Evolutionary conservation across 345 rosid genomes (phyloP).

Genomic region (Salix dunnii): DNA sequence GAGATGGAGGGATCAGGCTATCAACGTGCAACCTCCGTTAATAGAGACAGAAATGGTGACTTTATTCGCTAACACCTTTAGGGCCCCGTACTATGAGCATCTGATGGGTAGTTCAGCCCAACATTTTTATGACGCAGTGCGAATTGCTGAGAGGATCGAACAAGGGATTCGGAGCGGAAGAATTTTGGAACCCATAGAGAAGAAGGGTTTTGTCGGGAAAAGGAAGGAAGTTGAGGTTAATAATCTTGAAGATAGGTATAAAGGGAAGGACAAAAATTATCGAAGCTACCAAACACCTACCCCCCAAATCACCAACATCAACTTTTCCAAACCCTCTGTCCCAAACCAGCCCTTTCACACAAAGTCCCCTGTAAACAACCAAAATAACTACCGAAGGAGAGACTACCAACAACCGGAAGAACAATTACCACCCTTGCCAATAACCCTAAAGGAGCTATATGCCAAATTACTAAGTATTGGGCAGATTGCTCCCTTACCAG

Average conservation of each 20-base stretch:
- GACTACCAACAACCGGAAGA: not conserved
- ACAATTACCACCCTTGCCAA: not conserved
- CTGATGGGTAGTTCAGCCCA: not conserved
- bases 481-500: not conserved
- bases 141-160: not conserved
- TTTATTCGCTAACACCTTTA: not conserved
- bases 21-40: too few species aligned
- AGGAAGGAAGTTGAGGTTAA: not conserved
- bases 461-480: fast-evolving
- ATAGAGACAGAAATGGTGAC: too few species aligned
- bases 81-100: not conserved
- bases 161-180: not conserved
- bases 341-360: not conserved
- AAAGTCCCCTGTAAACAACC: not conserved
- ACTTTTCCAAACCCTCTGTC: not conserved
- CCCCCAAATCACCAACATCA: not conserved
- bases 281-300: not conserved
- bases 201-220: not conserved
- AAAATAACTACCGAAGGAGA: not conserved
- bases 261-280: not conserved
- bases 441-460: not conserved
- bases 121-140: not conserved
- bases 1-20: too few species aligned
- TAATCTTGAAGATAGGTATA: fast-evolving
- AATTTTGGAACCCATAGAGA: not conserved